Base-by-base conservation (phyloP, 768 basidiomycete genomes). In the Trametes coccinea region DNA sequence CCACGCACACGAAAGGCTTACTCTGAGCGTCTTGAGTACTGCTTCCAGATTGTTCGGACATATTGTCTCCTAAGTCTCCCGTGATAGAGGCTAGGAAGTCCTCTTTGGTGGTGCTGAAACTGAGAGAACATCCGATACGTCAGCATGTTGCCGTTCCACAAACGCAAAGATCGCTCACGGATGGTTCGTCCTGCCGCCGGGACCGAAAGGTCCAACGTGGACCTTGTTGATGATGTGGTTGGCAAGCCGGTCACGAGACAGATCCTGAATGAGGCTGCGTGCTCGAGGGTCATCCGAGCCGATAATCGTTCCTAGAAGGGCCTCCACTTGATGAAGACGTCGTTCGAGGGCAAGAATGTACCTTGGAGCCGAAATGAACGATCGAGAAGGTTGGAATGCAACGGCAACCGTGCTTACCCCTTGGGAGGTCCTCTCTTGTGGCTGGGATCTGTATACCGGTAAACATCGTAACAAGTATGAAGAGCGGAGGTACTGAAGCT, bases 321-420 rank as follows among this genome's bases (percentile, higher is more conserved):
- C 77, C 64, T 80, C 79, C 55, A 79, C 75, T 48, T 79, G 75
- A 63, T 80, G 79, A 30, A 79, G 68, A 8, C 77, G 73, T 10
- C 74, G 72, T 67, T 79, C 78, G 50, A 80, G 72, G 34, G 77
- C 77, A 56, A 77, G 74, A 59, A 79, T 77, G 68, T 80, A 80
- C 29, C 77, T 70, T 45, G 17, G 17, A 16, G 29, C 17, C 29
- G 33, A 33, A 39, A 45, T 37, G 46, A 50, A 34, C 34, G 34
- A 37, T 8, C 16, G 45, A 33, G 17, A 22, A 14, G 22, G 39
- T 0, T 13, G 31, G 8, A 34, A 46, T 44, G 45, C n/a, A 33
- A 17, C 41, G n/a, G 8, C 52, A 14, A 14, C 8, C 47, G 40
- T 27, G 27, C 53, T 40, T 47, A 66, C 65, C 71, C 78, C 57